Evolutionary conservation across 2,329 filamentous ascomycete species (phyloP), one percentile per base, ranked within the genome.

Genomic region (Penicillium sp.): DNA sequence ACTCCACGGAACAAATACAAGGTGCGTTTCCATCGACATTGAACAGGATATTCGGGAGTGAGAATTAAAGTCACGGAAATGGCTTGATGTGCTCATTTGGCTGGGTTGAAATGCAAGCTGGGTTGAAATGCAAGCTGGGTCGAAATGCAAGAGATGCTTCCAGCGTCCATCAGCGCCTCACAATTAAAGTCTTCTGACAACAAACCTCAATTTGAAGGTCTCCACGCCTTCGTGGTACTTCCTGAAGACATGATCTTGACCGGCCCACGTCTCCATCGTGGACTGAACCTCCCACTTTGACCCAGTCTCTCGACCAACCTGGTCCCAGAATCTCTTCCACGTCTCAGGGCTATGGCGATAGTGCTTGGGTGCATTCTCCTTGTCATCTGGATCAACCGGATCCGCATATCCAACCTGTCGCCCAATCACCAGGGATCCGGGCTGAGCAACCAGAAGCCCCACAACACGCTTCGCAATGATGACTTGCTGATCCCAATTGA

Each of bases 321-420:
- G 76, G 47, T 81, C 72, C 82, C 82, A 85, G 23, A 85, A 67
- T 33, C 62, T 62, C 59, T 79, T 76, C 67, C 83, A 84, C 51
- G 75, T 81, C 7, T 67, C 62, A 31, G 74, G 70, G 54, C 80
- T 74, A 61, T 83, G 81, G 1, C 81, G 65, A 56, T 76, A 82
- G 7, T 71, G 67, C 16, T 41, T 28, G 0, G 39, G 49, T 3
- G 42, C 39, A 26, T 56, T 49, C 8, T 53, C 42, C 15, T 47
- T 39, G 24, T 52, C 41, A 31, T 54, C 43, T 1, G 54, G 53
- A 33, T 56, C 31, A 7, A 49, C 24, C 3, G 57, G 57, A 16
- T 61, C 52, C 5, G 47, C 24, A 31, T 57, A 28, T 6, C 63
- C 64, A 42, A 58, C 57, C 38, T 66, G 63, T 4, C 61, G 49